A percentile compares a stretch with the other conserved stretches of the same genome.
Conservation (phyloP, 768 basidiomycete species). For the Tephrocybe sp. region DNA sequence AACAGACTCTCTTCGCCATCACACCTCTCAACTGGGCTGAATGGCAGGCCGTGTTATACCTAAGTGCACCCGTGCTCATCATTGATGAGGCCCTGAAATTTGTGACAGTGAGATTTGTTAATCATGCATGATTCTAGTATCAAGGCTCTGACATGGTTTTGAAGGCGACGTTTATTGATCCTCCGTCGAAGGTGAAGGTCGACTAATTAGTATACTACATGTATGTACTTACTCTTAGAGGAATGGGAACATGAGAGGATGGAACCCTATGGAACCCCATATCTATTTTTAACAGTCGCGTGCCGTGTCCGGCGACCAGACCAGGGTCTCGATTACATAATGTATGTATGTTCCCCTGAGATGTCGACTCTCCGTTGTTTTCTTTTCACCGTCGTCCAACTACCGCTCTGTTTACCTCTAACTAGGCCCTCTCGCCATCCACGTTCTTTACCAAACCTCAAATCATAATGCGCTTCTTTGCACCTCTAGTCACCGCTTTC, state of each 20-base stretch:
- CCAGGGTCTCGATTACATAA: no score
- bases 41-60: conserved; percentile 89
- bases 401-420: no score
- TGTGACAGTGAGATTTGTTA: conserved; percentile 52
- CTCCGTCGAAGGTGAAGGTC: conserved; percentile 50
- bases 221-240: conserved; percentile 10
- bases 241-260: conserved; percentile 13
- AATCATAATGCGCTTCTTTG: conserved; percentile 17
- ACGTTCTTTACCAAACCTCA: conserved; percentile 15
- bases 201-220: conserved; percentile 33
- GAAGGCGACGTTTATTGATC: conserved; percentile 57
- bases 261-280: no score
- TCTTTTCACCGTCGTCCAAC: background rate
- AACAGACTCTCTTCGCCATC: conserved; percentile 82
- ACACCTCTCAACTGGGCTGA: conserved; percentile 91
- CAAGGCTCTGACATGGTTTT: conserved; percentile 1
- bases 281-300: no score
- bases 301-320: no score
- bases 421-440: conserved; percentile 13
- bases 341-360: no score
- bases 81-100: conserved; percentile 92
- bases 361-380: no score
- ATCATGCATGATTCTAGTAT: background rate
- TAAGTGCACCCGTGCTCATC: conserved; percentile 84
- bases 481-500: conserved; percentile 13